Conservation (phyloP, 176 grass and related monocot genomes). For the Guadua angustifolia region DNA sequence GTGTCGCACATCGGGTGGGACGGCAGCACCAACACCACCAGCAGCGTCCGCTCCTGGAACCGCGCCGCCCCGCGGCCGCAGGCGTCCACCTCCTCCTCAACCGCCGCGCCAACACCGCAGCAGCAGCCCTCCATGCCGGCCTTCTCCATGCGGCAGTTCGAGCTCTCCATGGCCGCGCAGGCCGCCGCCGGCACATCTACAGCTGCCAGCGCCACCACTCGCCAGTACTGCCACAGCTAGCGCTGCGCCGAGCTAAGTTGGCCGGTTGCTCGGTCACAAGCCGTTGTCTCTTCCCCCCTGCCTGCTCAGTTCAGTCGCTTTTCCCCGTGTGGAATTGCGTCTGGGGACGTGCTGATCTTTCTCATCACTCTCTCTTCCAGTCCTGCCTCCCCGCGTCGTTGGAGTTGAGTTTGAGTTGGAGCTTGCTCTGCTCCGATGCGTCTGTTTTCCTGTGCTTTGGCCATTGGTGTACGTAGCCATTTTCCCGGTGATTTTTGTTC, state of each 20-base stretch:
- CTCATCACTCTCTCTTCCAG: neutral
- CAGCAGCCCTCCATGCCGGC: constrained; percentile 24
- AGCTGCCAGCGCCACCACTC: neutral
- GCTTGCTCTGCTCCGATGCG: neutral
- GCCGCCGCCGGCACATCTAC: constrained; percentile 22
- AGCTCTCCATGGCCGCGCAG: constrained; percentile 76
- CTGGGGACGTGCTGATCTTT: neutral
- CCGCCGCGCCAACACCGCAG: neutral
- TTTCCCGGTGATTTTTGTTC: neutral
- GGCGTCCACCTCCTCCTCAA: neutral
- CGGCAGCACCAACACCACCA: constrained; percentile 63
- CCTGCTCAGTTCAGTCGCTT: neutral
- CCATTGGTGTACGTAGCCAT: constrained; percentile 10
- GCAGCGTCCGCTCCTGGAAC: constrained; percentile 59
- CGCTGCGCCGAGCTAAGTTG: neutral
- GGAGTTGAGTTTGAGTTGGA: neutral
- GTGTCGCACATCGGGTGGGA: constrained; percentile 90
- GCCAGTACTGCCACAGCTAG: constrained; percentile 40
- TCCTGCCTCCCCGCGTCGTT: neutral
- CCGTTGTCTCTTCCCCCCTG: constrained; percentile 42
- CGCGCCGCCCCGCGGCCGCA: constrained; percentile 35
- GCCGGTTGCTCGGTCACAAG: constrained; percentile 35
- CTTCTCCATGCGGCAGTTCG: constrained; percentile 66
- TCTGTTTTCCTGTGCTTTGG: constrained; percentile 34
- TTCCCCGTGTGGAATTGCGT: constrained; percentile 25